Conservation (phyloP, 2,329 filamentous ascomycete species). For the Claviceps maximensis region DNA sequence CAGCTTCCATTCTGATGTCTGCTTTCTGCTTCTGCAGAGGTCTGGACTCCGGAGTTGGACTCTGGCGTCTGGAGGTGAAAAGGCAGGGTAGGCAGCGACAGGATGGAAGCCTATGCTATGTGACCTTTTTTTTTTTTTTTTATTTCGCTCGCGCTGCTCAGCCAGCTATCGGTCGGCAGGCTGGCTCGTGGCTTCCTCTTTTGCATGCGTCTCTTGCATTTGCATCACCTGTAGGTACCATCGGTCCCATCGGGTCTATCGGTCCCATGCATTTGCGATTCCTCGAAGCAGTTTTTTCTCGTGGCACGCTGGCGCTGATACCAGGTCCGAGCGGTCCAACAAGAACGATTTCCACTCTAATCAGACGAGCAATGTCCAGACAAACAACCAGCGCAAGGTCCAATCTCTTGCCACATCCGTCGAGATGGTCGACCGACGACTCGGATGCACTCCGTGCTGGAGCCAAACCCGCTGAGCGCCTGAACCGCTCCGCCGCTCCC, state of each 20-base stretch:
- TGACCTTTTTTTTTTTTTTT: background rate
- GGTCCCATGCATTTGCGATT: background rate
- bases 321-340: background rate
- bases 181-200: background rate
- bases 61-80: too few species aligned
- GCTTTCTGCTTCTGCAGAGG: too few species aligned
- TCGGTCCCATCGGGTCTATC: too few species aligned
- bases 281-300: background rate
- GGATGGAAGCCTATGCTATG: background rate
- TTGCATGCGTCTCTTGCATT: background rate
- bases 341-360: too few species aligned
- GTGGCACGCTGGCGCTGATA: background rate
- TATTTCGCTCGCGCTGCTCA: too few species aligned
- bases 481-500: background rate
- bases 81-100: too few species aligned
- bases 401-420: background rate
- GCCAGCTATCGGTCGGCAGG: background rate
- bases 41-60: too few species aligned
- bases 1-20: too few species aligned
- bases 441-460: background rate
- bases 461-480: background rate
- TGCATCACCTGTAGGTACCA: background rate
- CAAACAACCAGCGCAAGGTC: background rate
- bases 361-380: background rate
- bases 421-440: background rate